phyloP scores from a whole-genome alignment of 139 green algal species.

The Closterium sp. region DNA sequence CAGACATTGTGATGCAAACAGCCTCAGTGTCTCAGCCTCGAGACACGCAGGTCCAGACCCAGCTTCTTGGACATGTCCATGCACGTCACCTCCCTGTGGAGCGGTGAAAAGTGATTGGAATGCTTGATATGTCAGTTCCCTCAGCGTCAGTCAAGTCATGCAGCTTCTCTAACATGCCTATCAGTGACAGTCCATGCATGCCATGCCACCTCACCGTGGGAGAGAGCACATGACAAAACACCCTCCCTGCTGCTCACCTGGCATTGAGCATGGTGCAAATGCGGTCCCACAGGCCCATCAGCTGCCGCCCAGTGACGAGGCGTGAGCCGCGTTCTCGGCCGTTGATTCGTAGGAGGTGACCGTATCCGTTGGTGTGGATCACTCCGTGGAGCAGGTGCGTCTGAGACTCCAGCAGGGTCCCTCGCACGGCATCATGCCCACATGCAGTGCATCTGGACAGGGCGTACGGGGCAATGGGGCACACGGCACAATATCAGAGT shows the following conservation, averaged over 20 bases:
- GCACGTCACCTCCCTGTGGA: conserved; percentile 36
- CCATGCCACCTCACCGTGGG: conserved; percentile 27
- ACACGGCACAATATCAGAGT: not conserved
- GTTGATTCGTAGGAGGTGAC: conserved; percentile 87
- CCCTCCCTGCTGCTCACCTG: conserved; percentile 2
- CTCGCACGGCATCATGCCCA: conserved; percentile 1
- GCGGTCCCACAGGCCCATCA: conserved; percentile 90
- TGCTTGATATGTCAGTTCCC: not conserved
- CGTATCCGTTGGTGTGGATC: conserved; percentile 91
- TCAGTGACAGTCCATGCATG: conserved; percentile 4
- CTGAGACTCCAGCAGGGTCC: not conserved
- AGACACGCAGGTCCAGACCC: conserved; percentile 79
- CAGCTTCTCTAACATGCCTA: conserved; percentile 87
- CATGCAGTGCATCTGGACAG: not conserved
- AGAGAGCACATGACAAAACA: not conserved
- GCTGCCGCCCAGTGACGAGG: conserved; percentile 64
- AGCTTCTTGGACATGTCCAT: conserved; percentile 67
- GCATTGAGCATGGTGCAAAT: conserved; percentile 79
- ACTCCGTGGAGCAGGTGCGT: conserved; percentile 85
- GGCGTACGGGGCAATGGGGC: not conserved
- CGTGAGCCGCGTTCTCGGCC: conserved; percentile 67
- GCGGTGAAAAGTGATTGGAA: not conserved
- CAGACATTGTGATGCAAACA: not conserved
- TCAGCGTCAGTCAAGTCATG: conserved; percentile 35
- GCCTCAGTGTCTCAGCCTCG: not conserved